A percentile compares a stretch with the other conserved stretches of the same genome.
These are phyloP conservation scores for Sugiyamaella mastotermitis DNA, from an alignment of 805 yeast species.

Conservation along the genomic window DNA sequence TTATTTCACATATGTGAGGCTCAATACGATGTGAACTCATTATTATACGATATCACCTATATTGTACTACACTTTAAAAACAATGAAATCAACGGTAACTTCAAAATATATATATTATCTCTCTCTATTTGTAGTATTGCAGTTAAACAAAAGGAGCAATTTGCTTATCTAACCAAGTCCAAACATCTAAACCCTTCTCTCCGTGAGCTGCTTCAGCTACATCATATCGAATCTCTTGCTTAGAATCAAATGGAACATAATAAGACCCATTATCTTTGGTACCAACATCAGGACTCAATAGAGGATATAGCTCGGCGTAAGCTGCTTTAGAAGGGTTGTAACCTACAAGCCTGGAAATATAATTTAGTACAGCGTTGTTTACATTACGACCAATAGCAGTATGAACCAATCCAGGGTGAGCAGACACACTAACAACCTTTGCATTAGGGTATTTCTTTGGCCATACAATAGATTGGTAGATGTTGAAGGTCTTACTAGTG, in stretches of 20 bases:
- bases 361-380: neutral
- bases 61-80: too few relatives aligned
- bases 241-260: constrained; percentile 39
- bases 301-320: constrained; percentile 37
- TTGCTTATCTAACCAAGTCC: constrained; percentile 33
- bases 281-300: constrained; percentile 35
- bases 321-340: constrained; percentile 21
- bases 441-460: constrained; percentile 28
- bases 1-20: too few relatives aligned
- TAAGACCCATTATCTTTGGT: constrained; percentile 32
- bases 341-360: too few relatives aligned
- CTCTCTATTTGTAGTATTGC: too few relatives aligned
- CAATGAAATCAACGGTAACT: too few relatives aligned
- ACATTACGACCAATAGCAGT: constrained; percentile 32
- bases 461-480: constrained; percentile 35
- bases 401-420: constrained; percentile 38
- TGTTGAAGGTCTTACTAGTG: constrained; percentile 40
- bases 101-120: too few relatives aligned
- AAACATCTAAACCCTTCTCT: constrained; percentile 30
- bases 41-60: too few relatives aligned
- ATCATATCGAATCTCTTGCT: constrained; percentile 34
- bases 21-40: too few relatives aligned
- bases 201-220: constrained; percentile 29
- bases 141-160: constrained; percentile 6
- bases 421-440: constrained; percentile 31